Percentiles rank a stretch among this genome's conserved stretches.
Conservation (phyloP, 2,329 filamentous ascomycete species). For the Ceratocystis variospora region DNA sequence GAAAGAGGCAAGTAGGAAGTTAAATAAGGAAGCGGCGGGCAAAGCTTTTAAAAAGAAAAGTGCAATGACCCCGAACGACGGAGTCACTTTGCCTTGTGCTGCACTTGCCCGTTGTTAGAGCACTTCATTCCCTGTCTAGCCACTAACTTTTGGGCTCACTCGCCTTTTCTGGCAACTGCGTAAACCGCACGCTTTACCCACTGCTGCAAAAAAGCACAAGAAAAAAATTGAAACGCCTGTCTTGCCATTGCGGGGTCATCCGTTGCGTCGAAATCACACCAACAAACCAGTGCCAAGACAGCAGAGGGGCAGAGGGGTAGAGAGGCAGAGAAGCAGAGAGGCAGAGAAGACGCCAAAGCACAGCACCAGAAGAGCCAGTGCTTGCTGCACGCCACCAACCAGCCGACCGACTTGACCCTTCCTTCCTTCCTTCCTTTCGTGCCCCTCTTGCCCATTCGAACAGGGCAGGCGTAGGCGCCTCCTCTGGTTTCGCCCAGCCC, state of each 20-base stretch:
- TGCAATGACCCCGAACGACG: background rate
- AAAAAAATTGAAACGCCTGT: constrained; percentile 7
- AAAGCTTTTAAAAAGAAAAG: constrained; percentile 6
- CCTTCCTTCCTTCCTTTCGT: background rate
- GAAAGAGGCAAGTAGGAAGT: constrained; percentile 8
- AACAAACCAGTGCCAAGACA: background rate
- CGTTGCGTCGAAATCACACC: constrained; percentile 10
- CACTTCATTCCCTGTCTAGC: background rate
- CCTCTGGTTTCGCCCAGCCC: background rate
- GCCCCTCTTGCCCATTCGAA: background rate
- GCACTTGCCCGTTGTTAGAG: background rate
- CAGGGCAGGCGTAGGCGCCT: constrained; percentile 16
- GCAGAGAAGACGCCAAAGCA: background rate
- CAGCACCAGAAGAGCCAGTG: background rate
- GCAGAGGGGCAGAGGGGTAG: background rate
- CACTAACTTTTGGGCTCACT: background rate
- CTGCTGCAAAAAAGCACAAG: background rate
- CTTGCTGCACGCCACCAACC: background rate
- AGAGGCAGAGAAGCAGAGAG: background rate
- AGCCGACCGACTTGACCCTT: background rate
- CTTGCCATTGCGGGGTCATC: constrained; percentile 7
- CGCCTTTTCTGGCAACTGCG: background rate
- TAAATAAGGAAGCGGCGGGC: constrained; percentile 9
- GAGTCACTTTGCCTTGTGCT: background rate
- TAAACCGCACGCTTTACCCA: background rate